A percentile compares a stretch with the other conserved stretches of the same genome.
Conservation (phyloP, 2,329 filamentous ascomycete species). For the Pseudocercospora pini-densiflorae region DNA sequence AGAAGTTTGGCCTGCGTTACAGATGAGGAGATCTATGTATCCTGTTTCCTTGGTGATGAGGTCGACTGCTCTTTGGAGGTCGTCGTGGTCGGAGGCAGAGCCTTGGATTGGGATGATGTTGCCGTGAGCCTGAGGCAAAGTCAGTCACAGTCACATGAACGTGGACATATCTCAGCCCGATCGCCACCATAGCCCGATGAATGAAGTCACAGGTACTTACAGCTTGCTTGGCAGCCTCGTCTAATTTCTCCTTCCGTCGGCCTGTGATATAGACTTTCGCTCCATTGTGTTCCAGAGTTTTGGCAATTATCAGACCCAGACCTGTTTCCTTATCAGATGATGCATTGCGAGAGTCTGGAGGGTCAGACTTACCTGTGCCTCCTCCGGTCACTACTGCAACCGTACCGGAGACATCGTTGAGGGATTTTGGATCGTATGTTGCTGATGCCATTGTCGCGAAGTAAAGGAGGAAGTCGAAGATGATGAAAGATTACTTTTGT, state of each 20-base stretch:
- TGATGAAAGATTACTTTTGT: neutral
- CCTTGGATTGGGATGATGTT: conserved; percentile 49
- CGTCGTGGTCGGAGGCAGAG: conserved; percentile 49
- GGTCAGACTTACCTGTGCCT: conserved; percentile 2
- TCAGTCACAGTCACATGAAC: neutral
- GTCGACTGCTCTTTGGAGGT: conserved; percentile 48
- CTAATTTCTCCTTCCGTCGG: conserved; percentile 46
- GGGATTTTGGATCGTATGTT: conserved; percentile 27
- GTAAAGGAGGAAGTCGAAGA: neutral
- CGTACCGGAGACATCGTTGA: conserved; percentile 36
- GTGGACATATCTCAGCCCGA: neutral
- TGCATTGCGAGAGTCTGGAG: neutral
- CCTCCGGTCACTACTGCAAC: conserved; percentile 40
- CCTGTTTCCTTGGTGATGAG: conserved; percentile 48
- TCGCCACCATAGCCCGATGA: neutral
- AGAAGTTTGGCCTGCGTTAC: conserved; percentile 53
- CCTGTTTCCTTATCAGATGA: conserved; percentile 28
- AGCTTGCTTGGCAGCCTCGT: conserved; percentile 44
- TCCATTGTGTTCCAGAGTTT: conserved; percentile 48
- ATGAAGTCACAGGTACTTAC: conserved; percentile 22
- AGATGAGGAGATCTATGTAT: conserved; percentile 57
- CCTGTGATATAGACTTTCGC: conserved; percentile 53
- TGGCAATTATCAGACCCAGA: conserved; percentile 43
- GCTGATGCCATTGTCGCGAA: conserved; percentile 24
- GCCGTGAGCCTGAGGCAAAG: conserved; percentile 29